Evolutionary conservation across 2,329 filamentous ascomycete genomes (phyloP).

Genomic region (Cladophialophora carrionii): DNA sequence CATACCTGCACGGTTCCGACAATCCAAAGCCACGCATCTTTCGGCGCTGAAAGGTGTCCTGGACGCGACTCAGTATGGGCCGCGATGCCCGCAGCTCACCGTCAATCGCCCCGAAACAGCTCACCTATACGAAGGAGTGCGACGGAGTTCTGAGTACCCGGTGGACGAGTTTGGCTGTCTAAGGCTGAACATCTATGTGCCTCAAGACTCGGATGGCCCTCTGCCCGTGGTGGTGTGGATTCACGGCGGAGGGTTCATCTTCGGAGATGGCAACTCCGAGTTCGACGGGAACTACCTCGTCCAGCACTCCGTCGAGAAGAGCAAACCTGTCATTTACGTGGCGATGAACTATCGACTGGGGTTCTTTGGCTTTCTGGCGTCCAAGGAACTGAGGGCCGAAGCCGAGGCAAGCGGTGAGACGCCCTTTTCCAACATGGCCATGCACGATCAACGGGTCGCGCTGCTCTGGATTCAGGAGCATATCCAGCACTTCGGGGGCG

Average conservation of each 20-base stretch:
- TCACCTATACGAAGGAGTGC: conserved; percentile 23
- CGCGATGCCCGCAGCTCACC: conserved; percentile 36
- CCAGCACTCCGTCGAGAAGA: conserved; percentile 24
- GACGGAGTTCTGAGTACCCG: conserved; percentile 39
- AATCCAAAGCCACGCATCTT: conserved; percentile 43
- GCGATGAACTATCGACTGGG: conserved; percentile 41
- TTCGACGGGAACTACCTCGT: conserved; percentile 27
- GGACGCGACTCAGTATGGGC: conserved; percentile 44
- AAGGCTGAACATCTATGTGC: conserved; percentile 40
- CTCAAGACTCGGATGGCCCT: conserved; percentile 21
- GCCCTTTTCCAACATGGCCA: conserved; percentile 47
- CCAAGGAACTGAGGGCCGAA: conserved; percentile 52
- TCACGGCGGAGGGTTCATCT: conserved; percentile 34
- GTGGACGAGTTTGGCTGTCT: conserved; percentile 38
- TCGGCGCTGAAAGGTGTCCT: conserved; percentile 37
- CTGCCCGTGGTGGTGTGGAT: conserved; percentile 34
- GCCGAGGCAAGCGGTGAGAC: conserved; percentile 44
- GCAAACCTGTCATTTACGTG: conserved; percentile 41
- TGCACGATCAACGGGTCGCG: conserved; percentile 48
- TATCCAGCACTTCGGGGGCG: conserved; percentile 49
- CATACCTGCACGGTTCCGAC: conserved; percentile 39
- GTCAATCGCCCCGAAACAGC: conserved; percentile 28
- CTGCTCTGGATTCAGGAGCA: conserved; percentile 48
- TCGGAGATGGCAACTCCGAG: conserved; percentile 31
- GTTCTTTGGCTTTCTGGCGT: conserved; percentile 49